Evolutionary conservation across 208 protist species (phyloP).

Genomic region (Angomonas ambiguus): DNA sequence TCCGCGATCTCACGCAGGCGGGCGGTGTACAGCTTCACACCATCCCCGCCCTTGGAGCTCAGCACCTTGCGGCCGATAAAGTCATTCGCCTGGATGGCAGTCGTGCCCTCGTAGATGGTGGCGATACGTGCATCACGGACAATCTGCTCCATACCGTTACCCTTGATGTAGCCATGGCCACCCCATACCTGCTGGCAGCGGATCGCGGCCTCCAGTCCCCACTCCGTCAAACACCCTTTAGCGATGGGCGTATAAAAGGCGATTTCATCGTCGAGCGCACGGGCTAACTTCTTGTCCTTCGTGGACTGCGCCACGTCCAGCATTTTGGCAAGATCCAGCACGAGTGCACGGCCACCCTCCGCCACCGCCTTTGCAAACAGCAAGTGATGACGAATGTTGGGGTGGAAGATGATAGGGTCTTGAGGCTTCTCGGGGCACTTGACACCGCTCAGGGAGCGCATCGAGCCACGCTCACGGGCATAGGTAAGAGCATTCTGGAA

Average conservation of each 20-base stretch:
- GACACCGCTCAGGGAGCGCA: conserved; percentile 47
- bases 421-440: conserved; percentile 52
- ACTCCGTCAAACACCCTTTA: conserved; percentile 80
- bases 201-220: conserved; percentile 59
- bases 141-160: conserved; percentile 81
- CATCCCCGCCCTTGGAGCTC: conserved; percentile 44
- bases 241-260: conserved; percentile 86
- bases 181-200: conserved; percentile 70
- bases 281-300: conserved; percentile 14
- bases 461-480: conserved; percentile 68
- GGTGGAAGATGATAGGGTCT: conserved; percentile 69
- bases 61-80: conserved; percentile 85
- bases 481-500: conserved; percentile 82
- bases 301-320: conserved; percentile 43
- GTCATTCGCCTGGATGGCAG: conserved; percentile 79
- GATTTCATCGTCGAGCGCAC: conserved; percentile 59
- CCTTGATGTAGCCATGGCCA: conserved; percentile 78
- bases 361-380: conserved; percentile 78
- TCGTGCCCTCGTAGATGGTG: conserved; percentile 82
- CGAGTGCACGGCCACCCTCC: conserved; percentile 78
- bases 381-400: conserved; percentile 77
- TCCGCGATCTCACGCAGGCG: conserved; percentile 35
- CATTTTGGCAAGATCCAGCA: conserved; percentile 64
- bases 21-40: conserved; percentile 26
- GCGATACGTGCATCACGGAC: conserved; percentile 68